Evolutionary conservation across 78 protist species (phyloP), one percentile per base, ranked within the genome.

Genomic region (Dictyostelium capitatum): DNA sequence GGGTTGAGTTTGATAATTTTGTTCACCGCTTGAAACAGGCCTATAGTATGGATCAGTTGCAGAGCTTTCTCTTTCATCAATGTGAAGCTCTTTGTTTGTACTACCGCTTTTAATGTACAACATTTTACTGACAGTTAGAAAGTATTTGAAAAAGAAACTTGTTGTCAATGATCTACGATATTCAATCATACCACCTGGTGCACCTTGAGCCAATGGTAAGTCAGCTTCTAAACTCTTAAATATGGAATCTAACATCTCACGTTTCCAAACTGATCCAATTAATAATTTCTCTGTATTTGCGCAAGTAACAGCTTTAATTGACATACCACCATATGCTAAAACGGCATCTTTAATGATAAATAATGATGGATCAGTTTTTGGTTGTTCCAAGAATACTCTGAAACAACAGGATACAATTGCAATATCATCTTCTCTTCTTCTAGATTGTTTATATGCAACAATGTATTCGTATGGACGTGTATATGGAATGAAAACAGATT

Each of bases 341-440:
- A 54, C 32, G 64, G 62, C 43, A 6, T 89, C 94, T 50, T 74
- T 28, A 11, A 81, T 25, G 6, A 14, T 25, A 32, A 62, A 80
- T 10, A 50, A 11, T 0, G 50, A 12, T 3, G 12, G 12, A 0
- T 47, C 64, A 12, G 6, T 0, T 19, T 11, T 56, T 14, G 72
- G 17, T 6, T 12, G 28, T 5, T 41, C 67, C 15, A 97, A 64
- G 1, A n/a, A 23, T 17, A 95, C 96, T 83, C 98, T 89, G 78
- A 97, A 46, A 46, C 90, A 90, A 28, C 96, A 82, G 25, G 90
- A 95, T 15, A 97, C 98, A 46, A 98, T 97, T 37, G 98, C 98
- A 73, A 98, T 98, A 83, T 97, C 99, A 90, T 98, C 99, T 17
- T 97, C 98, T 43, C 95, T 69, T 15, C 98, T 77, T 50, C 97